Percentiles rank a stretch among this genome's conserved stretches.
Evolutionary conservation across 2,329 filamentous ascomycete species (phyloP).

Genomic region (Lachnellula cervina): DNA sequence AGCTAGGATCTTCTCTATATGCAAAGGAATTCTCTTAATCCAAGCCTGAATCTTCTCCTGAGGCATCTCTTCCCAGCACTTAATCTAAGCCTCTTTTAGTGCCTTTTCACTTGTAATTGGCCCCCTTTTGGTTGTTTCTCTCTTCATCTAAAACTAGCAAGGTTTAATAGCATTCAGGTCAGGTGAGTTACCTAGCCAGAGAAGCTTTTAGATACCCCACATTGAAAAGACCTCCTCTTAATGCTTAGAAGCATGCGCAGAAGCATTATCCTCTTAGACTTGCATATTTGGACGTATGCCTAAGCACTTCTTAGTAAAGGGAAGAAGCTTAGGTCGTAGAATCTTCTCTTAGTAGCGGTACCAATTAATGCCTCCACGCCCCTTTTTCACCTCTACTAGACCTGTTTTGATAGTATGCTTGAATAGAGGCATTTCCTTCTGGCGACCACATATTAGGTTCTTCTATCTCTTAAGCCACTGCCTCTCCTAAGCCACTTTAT

Average conservation of each 20-base stretch:
- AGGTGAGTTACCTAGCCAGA: constrained; percentile 17
- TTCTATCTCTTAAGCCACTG: neutral
- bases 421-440: neutral
- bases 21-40: neutral
- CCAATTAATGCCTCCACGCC: neutral
- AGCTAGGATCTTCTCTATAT: neutral
- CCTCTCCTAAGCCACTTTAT: neutral
- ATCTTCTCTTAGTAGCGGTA: constrained; percentile 4
- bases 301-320: neutral
- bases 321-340: neutral
- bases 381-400: neutral
- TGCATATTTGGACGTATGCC: neutral
- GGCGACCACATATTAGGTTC: too few relatives aligned
- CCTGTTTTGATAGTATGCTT: neutral
- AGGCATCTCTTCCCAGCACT: constrained; percentile 13
- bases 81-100: constrained; percentile 11
- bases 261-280: constrained; percentile 1
- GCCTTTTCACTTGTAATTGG: constrained; percentile 5
- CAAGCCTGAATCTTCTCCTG: constrained; percentile 18
- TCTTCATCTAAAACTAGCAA: constrained; percentile 21
- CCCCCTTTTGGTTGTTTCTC: constrained; percentile 13
- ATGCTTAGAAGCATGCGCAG: neutral
- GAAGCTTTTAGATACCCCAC: neutral
- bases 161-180: constrained; percentile 25
- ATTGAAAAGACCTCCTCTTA: neutral